Evolutionary conservation across 2,329 filamentous ascomycete genomes (phyloP), one percentile per base, ranked within the genome.

Genomic region (Pseudogymnoascus sp.): DNA sequence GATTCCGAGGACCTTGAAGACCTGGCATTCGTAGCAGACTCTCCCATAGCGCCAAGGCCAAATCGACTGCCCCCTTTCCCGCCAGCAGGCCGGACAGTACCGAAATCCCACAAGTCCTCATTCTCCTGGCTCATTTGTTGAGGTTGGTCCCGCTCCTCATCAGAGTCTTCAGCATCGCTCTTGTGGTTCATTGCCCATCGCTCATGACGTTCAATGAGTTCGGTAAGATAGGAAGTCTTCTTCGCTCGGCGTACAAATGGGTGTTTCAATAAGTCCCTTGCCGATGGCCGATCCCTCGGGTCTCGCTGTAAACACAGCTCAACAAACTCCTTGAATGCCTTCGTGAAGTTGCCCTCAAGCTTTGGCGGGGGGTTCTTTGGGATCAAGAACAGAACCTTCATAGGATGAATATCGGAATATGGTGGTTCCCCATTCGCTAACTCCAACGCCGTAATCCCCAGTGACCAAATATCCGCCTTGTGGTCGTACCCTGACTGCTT

Each of bases 61-160:
- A 81, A 80, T 56, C 84, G 77, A 53, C 84, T 72, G 31, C 81
- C 82, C 65, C 86, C 85, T 28, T 84, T 82, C 62, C 87, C 85
- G 33, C 83, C 84, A n/a, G 88, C 86, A 5, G 95, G 87, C 63
- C 92, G 84, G 61, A 99, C 91, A 0, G 94, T 99, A 47, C 94
- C 94, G 78, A 99, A 99, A 75, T 99, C 94, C 94, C 94, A 99
- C 73, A 97, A 85, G 74, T 97, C 94, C 73, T 97, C 91, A 66
- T 88, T 82, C 6, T 84, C 78, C 16, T 77, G 77, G 66, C 79
- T 76, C n/a, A 77, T 74, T 66, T 74, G 70, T 61, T 73, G 70
- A 53, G 76, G 71, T 63, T 80, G 75, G 59, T 80, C 75, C 18
- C 78, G 77, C 11, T 80, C 77, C 56, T 84, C 81, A 38, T 83